Evolutionary conservation across 2,329 filamentous ascomycete species (phyloP), one percentile per base, ranked within the genome.

Genomic region (Pseudopithomyces maydicus): DNA sequence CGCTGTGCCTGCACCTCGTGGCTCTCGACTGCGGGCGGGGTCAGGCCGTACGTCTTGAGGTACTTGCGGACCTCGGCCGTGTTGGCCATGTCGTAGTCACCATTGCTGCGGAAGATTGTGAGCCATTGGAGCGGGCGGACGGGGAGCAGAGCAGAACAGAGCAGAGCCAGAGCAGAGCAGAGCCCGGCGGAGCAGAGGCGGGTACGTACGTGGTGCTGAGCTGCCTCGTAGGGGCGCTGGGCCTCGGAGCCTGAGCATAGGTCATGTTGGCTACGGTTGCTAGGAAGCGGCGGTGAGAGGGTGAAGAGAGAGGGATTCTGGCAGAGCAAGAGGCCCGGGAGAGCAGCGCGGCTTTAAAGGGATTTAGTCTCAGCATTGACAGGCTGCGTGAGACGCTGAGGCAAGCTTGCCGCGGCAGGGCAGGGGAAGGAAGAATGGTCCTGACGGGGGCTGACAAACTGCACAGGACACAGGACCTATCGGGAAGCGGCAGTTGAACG

Each of bases 11-110:
- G 82, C 39, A 76, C 72, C 58, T 82, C 79, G 68, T 78, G 81
- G 59, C 73, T 79, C 72, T 84, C 81, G 22, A 82, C 74, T 33
- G 73, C 76, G 14, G 82, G 82, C 50, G 82, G 82, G 39, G 77
- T 79, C 56, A 85, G 76, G 52, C 82, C 82, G 66, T 84, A 82
- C 36, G 82, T 83, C 51, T 75, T 76, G 43, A 84, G 78, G 67
- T 80, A 79, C 59, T 78, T 80, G 67, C 82, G 78, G 51, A 81
- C 77, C 64, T 82, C 79, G 61, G 77, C 72, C 5, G 79, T 68
- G 66, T 82, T 77, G 19, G 81, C 76, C 46, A 80, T 80, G 73
- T 82, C 80, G 66, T 78, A 84, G 69, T 83, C 81, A 58, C 77
- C 77, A 61, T 70, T 74, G 43, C 76, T 79, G 60, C 6, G 41